These are phyloP conservation scores for Heterobasidion parviporum DNA, from an alignment of 1,284 basidiomycete genomes.

Conservation along the genomic window DNA sequence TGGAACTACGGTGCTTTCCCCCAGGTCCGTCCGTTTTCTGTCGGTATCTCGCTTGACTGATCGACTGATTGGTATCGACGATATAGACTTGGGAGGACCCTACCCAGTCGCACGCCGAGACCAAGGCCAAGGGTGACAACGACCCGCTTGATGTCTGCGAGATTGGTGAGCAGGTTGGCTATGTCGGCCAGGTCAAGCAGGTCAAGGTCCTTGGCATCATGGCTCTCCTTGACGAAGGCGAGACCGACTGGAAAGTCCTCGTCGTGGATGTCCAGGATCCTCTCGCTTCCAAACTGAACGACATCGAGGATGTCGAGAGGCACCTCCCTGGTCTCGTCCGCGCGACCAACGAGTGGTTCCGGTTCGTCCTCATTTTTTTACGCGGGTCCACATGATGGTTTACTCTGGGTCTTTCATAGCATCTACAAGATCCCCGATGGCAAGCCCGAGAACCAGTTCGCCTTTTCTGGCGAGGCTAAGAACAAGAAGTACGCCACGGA, in stretches of 20 bases:
- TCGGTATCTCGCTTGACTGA: background rate
- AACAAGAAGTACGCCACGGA: slow-evolving; percentile 99
- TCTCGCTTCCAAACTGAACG: slow-evolving; percentile 93
- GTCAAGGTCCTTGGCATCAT: slow-evolving; percentile 99
- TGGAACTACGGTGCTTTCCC: slow-evolving; percentile 99
- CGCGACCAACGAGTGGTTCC: slow-evolving; percentile 96
- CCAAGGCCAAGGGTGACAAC: slow-evolving; percentile 98
- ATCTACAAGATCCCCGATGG: slow-evolving; percentile 99
- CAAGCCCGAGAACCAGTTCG: slow-evolving; percentile 98
- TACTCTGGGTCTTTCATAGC: slow-evolving; percentile 27
- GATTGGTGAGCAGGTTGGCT: slow-evolving; percentile 98
- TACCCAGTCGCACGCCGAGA: slow-evolving; percentile 81
- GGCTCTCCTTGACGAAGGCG: slow-evolving; percentile 96
- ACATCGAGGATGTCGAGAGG: slow-evolving; percentile 98
- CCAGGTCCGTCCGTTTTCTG: slow-evolving; percentile 47
- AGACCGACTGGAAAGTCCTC: slow-evolving; percentile 99
- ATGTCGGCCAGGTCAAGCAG: slow-evolving; percentile 98
- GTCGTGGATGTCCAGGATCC: slow-evolving; percentile 97
- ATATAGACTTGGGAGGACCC: slow-evolving; percentile 98
- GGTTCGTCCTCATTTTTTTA: slow-evolving; percentile 34
- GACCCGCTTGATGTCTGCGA: slow-evolving; percentile 99
- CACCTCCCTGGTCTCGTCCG: slow-evolving; percentile 95
- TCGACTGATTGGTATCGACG: background rate
- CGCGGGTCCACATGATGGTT: background rate
- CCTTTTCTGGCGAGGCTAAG: slow-evolving; percentile 99